Percentiles rank a stretch among this genome's conserved stretches.
Conservation (phyloP, 164 flowering plant species). For the Vitis rotundifolia region DNA sequence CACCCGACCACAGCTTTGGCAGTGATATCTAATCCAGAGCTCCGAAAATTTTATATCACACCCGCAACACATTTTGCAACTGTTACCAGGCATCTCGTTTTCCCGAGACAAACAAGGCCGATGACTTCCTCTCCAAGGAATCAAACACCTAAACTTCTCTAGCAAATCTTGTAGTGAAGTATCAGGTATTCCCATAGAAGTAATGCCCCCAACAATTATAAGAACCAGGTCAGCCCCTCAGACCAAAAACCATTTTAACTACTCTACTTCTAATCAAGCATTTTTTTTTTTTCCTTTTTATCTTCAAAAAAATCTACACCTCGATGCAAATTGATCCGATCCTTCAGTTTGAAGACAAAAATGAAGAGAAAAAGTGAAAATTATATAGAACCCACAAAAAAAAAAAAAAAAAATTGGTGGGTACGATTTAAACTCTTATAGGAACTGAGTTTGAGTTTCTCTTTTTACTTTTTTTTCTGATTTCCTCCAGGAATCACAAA, state of each 20-base stretch:
- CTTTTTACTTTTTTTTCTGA: slow-evolving; percentile 3
- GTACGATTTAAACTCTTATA: slow-evolving; percentile 11
- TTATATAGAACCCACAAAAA: slow-evolving; percentile 40
- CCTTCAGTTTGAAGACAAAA: neutral
- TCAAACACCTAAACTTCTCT: slow-evolving; percentile 65
- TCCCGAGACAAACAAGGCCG: slow-evolving; percentile 16
- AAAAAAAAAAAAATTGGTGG: slow-evolving; percentile 31
- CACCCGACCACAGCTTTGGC: slow-evolving; percentile 59
- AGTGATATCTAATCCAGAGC: slow-evolving; percentile 35
- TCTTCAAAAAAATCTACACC: neutral
- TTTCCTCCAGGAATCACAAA: slow-evolving; percentile 30
- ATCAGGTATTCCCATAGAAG: slow-evolving; percentile 58
- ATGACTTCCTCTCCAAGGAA: slow-evolving; percentile 41
- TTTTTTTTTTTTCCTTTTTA: slow-evolving; percentile 2
- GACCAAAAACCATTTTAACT: neutral
- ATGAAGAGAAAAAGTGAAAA: slow-evolving; percentile 11
- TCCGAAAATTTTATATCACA: slow-evolving; percentile 36
- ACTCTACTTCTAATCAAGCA: neutral
- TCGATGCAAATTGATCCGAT: neutral
- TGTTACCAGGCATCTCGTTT: slow-evolving; percentile 29
- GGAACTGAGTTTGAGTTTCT: neutral
- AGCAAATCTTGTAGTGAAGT: slow-evolving; percentile 47
- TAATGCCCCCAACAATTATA: slow-evolving; percentile 7
- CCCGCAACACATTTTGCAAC: slow-evolving; percentile 48
- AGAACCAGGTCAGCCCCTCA: neutral